These are phyloP conservation scores for Ophiocordyceps unilateralis DNA, from an alignment of 2,329 filamentous ascomycete species.

Conservation along the genomic window DNA sequence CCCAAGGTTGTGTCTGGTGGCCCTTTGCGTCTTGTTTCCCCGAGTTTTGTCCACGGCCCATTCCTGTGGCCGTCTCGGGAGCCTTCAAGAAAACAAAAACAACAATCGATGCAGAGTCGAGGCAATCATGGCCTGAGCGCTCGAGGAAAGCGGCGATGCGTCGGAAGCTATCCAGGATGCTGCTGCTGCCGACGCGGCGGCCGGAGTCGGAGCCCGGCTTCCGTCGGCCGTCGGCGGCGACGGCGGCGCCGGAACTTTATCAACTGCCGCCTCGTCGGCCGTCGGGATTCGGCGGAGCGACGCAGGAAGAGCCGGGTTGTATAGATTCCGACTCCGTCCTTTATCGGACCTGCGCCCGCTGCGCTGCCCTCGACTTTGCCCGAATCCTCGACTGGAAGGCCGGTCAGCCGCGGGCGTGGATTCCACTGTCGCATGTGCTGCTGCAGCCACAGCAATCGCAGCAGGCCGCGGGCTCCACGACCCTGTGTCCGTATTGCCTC, in stretches of 20 bases:
- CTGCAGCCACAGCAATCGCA: neutral
- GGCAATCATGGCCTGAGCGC: neutral
- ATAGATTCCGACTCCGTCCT: neutral
- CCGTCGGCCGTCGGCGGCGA: slow-evolving; percentile 2
- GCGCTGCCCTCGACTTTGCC: slow-evolving; percentile 18
- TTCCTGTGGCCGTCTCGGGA: neutral
- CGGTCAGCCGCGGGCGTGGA: slow-evolving; percentile 18
- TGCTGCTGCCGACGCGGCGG: slow-evolving; percentile 12
- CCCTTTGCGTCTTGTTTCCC: too few species aligned
- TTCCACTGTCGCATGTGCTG: slow-evolving; percentile 15
- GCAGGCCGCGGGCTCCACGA: neutral
- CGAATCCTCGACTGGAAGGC: slow-evolving; percentile 17
- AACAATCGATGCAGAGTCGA: neutral
- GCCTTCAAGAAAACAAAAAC: neutral
- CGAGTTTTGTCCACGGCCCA: neutral
- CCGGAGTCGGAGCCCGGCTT: slow-evolving; percentile 6
- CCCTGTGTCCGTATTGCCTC: slow-evolving; percentile 18
- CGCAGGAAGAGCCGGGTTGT: neutral
- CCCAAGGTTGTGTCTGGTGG: too few species aligned
- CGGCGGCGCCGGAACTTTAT: slow-evolving; percentile 7
- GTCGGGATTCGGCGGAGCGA: slow-evolving; percentile 4
- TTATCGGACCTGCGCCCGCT: slow-evolving; percentile 12
- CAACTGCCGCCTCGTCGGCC: slow-evolving; percentile 14
- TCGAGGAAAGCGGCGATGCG: slow-evolving; percentile 11
- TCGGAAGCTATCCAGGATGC: slow-evolving; percentile 17